These are phyloP conservation scores for Phlebiopsis gigantea DNA, from an alignment of 768 basidiomycete genomes.

Conservation along the genomic window DNA sequence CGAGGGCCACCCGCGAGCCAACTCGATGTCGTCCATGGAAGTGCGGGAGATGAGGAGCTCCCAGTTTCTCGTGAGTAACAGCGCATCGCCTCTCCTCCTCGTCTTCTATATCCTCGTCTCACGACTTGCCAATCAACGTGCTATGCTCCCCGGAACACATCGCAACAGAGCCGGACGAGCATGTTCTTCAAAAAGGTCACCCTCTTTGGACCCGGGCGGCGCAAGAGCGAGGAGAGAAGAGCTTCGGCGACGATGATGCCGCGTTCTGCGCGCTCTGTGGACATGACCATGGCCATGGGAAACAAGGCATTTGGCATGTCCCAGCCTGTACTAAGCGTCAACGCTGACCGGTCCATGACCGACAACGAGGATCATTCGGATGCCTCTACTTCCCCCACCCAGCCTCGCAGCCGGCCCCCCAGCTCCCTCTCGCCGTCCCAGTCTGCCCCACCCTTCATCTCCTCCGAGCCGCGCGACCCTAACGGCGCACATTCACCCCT, in stretches of 20 bases:
- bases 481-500: background rate
- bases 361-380: constrained; percentile 13
- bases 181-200: constrained; percentile 25
- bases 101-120: background rate
- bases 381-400: constrained; percentile 1
- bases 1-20: constrained; percentile 3
- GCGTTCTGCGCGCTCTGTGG: constrained; percentile 20
- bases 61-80: constrained; percentile 7
- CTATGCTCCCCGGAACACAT: background rate
- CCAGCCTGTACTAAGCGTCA: constrained; percentile 14
- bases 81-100: background rate
- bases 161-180: constrained; percentile 19
- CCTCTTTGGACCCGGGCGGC: constrained; percentile 13
- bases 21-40: constrained; percentile 1
- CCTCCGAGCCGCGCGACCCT: background rate
- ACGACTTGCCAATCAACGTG: constrained; percentile 3
- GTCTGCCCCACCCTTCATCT: background rate
- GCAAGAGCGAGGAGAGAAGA: constrained; percentile 14
- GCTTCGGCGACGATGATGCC: background rate
- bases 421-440: background rate
- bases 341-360: constrained; percentile 5
- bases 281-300: constrained; percentile 10
- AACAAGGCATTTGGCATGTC: constrained; percentile 17
- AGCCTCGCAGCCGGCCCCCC: background rate
- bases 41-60: constrained; percentile 2